phyloP scores from a whole-genome alignment of 805 yeast species.

The Wickerhamiella domercqiae region DNA sequence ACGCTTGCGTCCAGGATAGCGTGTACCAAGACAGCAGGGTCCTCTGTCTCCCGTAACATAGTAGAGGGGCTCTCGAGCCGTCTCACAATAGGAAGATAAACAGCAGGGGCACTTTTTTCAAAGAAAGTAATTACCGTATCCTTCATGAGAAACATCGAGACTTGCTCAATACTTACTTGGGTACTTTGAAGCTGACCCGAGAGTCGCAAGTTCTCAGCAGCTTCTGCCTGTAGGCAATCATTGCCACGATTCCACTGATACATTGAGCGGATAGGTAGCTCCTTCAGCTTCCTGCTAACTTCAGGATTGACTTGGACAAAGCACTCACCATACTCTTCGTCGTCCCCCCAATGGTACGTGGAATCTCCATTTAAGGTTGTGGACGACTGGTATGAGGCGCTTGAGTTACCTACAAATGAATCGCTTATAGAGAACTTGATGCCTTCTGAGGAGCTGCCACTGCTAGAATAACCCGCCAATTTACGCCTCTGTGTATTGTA shows the following conservation, averaged over 20 bases:
- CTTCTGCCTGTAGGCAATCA: constrained; percentile 7
- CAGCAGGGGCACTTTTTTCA: constrained; percentile 39
- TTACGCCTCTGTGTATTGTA: no score
- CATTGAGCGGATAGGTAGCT: constrained; percentile 9
- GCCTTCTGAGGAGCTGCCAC: background rate
- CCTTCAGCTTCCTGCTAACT: background rate
- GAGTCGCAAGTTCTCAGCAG: constrained; percentile 9
- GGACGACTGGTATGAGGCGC: background rate
- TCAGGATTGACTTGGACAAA: background rate
- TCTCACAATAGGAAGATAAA: constrained; percentile 36
- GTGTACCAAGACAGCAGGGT: constrained; percentile 37
- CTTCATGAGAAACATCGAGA: constrained; percentile 33
- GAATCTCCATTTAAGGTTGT: background rate
- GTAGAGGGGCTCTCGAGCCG: constrained; percentile 34
- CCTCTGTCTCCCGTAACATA: constrained; percentile 35
- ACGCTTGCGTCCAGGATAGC: constrained; percentile 40
- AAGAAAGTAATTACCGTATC: constrained; percentile 40
- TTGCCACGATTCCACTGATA: constrained; percentile 17
- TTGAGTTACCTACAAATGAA: background rate
- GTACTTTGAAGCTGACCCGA: constrained; percentile 16
- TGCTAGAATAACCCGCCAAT: no score
- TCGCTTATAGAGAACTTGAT: background rate
- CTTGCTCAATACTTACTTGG: constrained; percentile 41
- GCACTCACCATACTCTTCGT: constrained; percentile 1
- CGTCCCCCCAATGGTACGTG: background rate